Conservation (phyloP, 2,329 filamentous ascomycete species). For the Cladophialophora chaetospira region DNA sequence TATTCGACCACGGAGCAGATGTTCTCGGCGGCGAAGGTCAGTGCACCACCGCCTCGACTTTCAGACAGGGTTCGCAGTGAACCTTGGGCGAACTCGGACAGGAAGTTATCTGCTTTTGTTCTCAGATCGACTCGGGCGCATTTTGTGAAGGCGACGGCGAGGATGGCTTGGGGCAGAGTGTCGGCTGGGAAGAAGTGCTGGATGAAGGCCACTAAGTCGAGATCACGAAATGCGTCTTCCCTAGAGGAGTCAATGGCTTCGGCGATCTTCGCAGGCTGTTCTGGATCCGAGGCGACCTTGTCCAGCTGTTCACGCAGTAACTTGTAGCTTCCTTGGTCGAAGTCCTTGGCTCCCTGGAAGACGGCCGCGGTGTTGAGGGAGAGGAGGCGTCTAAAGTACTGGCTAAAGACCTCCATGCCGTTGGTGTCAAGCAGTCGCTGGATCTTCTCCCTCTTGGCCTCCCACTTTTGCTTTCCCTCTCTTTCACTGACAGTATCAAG, state of each 20-base stretch:
- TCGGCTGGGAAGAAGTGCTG: constrained; percentile 88
- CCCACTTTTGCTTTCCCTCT: constrained; percentile 88
- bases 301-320: constrained; percentile 81
- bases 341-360: constrained; percentile 70
- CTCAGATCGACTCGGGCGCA: constrained; percentile 79
- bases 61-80: constrained; percentile 25
- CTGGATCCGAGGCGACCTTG: constrained; percentile 76
- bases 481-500: constrained; percentile 95
- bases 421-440: constrained; percentile 93
- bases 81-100: constrained; percentile 18
- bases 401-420: constrained; percentile 98
- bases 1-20: constrained; percentile 30
- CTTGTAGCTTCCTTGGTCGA: constrained; percentile 79
- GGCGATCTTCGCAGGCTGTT: constrained; percentile 87
- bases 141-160: constrained; percentile 85
- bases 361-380: constrained; percentile 89
- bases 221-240: constrained; percentile 92
- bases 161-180: constrained; percentile 79
- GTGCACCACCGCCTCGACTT: constrained; percentile 9
- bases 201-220: constrained; percentile 93
- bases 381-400: constrained; percentile 91
- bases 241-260: constrained; percentile 89
- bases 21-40: constrained; percentile 20
- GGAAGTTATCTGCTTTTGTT: constrained; percentile 63
- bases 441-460: constrained; percentile 86